Percentiles rank a stretch among this genome's conserved stretches.
Conservation (phyloP, 2,329 filamentous ascomycete genomes). For the Rachicladosporium sp. region DNA sequence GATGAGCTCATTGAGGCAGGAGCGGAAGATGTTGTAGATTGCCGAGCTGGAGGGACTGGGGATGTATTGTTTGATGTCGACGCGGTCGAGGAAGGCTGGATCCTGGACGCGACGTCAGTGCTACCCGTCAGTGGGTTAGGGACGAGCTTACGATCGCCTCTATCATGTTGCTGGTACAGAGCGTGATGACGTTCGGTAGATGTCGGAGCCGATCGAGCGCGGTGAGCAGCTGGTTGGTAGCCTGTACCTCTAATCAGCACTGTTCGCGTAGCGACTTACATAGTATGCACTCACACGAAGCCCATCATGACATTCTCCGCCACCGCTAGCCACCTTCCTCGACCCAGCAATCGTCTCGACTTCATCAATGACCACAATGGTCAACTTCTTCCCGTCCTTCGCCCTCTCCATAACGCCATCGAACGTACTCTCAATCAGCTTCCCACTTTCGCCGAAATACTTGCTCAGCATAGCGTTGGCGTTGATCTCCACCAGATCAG, state of each 20-base stretch:
- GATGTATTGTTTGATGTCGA: constrained; percentile 36
- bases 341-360: constrained; percentile 37
- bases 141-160: constrained; percentile 25
- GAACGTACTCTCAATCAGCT: constrained; percentile 32
- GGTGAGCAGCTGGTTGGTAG: constrained; percentile 34
- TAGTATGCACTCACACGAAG: constrained; percentile 25
- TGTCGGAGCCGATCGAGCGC: constrained; percentile 33
- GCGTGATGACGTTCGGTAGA: constrained; percentile 33
- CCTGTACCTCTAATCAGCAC: constrained; percentile 1
- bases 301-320: constrained; percentile 35
- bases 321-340: constrained; percentile 27
- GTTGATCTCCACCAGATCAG: constrained; percentile 33
- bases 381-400: constrained; percentile 29
- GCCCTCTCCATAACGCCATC: constrained; percentile 25
- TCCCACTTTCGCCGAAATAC: constrained; percentile 37
- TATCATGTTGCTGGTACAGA: constrained; percentile 40
- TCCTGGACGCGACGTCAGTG: constrained; percentile 19
- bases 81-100: constrained; percentile 36
- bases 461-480: constrained; percentile 34
- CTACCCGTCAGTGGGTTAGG: no score
- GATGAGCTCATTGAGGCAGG: constrained; percentile 35
- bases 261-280: constrained; percentile 1
- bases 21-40: constrained; percentile 37
- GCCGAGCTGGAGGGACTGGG: constrained; percentile 27
- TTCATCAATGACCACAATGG: constrained; percentile 39